Conservation (phyloP, 2,329 filamentous ascomycete genomes). For the Pseudogymnoascus pannorum region DNA sequence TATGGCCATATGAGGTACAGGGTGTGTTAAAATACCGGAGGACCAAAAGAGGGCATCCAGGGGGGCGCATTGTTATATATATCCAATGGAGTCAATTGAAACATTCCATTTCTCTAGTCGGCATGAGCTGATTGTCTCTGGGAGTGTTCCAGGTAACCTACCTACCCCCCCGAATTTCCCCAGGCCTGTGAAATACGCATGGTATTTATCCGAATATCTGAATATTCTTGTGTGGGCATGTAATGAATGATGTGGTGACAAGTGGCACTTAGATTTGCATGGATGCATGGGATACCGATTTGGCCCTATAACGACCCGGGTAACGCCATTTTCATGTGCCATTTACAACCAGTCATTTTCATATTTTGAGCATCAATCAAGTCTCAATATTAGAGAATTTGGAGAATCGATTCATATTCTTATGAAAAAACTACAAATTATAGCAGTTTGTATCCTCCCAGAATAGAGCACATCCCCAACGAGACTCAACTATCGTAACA, state of each 20-base stretch:
- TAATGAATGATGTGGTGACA: background rate
- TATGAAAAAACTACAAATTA: background rate
- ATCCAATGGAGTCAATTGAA: background rate
- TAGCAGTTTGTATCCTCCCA: background rate
- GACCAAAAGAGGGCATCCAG: background rate
- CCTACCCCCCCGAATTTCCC: background rate
- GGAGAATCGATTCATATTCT: background rate
- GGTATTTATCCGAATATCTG: background rate
- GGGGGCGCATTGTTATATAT: slow-evolving; percentile 1
- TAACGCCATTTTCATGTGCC: background rate
- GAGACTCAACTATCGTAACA: background rate
- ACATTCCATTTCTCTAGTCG: background rate
- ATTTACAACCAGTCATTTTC: background rate
- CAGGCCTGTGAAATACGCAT: background rate
- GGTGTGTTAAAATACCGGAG: slow-evolving; percentile 7
- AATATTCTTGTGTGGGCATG: background rate
- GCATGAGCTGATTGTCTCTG: background rate
- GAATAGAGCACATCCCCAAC: background rate
- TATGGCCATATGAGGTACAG: background rate
- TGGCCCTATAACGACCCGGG: background rate
- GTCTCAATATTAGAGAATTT: background rate
- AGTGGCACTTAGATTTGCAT: background rate
- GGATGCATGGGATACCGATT: background rate
- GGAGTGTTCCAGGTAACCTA: background rate
- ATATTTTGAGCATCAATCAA: background rate